Evolutionary conservation across 1,139 yeast genomes (phyloP).

Genomic region (Candida sanyaensis): DNA sequence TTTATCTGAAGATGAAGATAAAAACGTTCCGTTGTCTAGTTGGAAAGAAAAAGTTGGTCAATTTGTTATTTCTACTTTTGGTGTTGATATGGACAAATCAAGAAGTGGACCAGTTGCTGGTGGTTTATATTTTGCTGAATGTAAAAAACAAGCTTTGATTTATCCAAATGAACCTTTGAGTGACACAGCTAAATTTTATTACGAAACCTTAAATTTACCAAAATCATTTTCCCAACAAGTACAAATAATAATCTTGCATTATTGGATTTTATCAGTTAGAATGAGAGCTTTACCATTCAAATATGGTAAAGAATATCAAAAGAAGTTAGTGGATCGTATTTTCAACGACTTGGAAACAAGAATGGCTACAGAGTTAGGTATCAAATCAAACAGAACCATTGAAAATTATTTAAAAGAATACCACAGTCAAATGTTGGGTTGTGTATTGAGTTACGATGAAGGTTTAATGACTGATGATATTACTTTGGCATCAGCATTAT

Average conservation of each 20-base stretch:
- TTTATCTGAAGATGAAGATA: slow-evolving; percentile 57
- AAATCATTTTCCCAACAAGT: slow-evolving; percentile 92
- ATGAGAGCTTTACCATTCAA: slow-evolving; percentile 96
- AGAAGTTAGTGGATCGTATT: slow-evolving; percentile 83
- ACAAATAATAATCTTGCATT: slow-evolving; percentile 85
- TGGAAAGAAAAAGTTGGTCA: slow-evolving; percentile 80
- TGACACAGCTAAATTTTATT: slow-evolving; percentile 68
- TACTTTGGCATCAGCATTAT: slow-evolving; percentile 81
- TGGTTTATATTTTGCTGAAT: slow-evolving; percentile 78
- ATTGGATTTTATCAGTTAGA: slow-evolving; percentile 91
- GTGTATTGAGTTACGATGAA: slow-evolving; percentile 90
- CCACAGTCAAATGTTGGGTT: slow-evolving; percentile 87
- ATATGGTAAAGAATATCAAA: slow-evolving; percentile 88
- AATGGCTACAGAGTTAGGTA: slow-evolving; percentile 81
- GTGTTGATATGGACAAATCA: slow-evolving; percentile 86
- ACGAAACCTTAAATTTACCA: slow-evolving; percentile 79
- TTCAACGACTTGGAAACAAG: slow-evolving; percentile 89
- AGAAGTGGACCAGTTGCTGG: slow-evolving; percentile 97
- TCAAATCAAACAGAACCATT: slow-evolving; percentile 79
- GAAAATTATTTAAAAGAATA: slow-evolving; percentile 88
- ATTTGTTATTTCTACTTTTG: slow-evolving; percentile 61
- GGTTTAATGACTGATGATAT: slow-evolving; percentile 83
- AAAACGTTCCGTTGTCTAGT: slow-evolving; percentile 47
- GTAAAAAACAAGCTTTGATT: slow-evolving; percentile 81
- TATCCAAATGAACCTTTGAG: slow-evolving; percentile 70